phyloP scores from a whole-genome alignment of 192 early-diverging fungal species.

The Allomyces macrogynus region DNA sequence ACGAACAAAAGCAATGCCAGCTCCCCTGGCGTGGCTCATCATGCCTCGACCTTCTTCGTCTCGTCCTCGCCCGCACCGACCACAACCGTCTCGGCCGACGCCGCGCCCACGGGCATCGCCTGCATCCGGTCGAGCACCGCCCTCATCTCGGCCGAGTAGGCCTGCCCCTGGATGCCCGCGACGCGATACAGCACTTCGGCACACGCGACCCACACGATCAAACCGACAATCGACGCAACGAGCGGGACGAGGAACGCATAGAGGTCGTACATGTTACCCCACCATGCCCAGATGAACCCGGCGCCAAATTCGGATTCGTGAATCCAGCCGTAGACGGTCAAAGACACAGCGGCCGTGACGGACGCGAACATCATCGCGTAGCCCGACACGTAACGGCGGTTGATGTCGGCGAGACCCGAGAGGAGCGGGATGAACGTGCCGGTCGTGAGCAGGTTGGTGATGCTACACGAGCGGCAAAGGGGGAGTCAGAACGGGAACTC shows the following conservation, averaged over 20 bases:
- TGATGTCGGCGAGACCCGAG: not conserved
- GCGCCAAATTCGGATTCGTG: not conserved
- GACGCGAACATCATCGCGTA: not conserved
- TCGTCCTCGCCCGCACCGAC: not conserved
- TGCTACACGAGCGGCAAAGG: no score
- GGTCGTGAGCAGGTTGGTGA: constrained; percentile 1
- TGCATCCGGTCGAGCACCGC: not conserved
- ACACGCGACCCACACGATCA: not conserved
- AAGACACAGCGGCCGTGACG: not conserved
- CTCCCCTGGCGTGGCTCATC: no score
- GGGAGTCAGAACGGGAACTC: no score
- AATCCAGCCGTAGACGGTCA: not conserved
- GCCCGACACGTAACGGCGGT: not conserved
- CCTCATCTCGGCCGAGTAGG: not conserved
- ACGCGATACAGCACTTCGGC: not conserved
- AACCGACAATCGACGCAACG: not conserved
- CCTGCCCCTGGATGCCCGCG: not conserved
- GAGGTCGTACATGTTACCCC: not conserved
- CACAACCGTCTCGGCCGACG: not conserved
- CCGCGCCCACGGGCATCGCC: not conserved
- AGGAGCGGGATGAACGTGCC: not conserved
- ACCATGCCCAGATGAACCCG: not conserved
- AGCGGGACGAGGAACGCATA: not conserved
- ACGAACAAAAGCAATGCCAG: no score
- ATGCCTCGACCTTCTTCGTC: not conserved